Evolutionary conservation across 2,329 filamentous ascomycete genomes (phyloP), one percentile per base, ranked within the genome.

Genomic region (Sclerotinia minor): DNA sequence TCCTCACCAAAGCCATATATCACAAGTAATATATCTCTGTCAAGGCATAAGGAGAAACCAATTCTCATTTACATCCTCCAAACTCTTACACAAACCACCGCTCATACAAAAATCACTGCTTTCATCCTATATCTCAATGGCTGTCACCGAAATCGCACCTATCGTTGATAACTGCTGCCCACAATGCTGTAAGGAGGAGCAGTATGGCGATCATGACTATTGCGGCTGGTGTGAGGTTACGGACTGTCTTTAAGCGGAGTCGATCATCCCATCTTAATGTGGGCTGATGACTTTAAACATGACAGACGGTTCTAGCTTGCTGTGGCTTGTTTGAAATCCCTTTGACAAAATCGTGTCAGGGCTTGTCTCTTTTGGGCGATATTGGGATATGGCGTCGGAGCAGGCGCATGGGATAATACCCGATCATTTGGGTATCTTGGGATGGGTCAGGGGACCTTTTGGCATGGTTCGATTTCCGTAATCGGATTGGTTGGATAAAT

Each of bases 101-200:
- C 9, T 24, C 11, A 13, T 7, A 44, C 32, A 13, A 35, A 41
- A 9, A 24, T 11, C 13, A 35, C 26, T 35, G 44, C 44, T 60
- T 60, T 54, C 2, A 35, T 32, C 13, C 4, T 49, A 32, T 19
- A 35, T 32, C 19, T 55, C 49, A 61, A 83, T 83, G 82, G 77
- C 78, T 73, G 74, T 79, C 77, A 78, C 79, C 73, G 80, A 81
- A 66, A 75, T 77, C 71, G 76, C 80, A 70, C 79, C 79, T 67
- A 81, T 83, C 67, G 80, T 83, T 77, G 79, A 82, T 77, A 74
- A 79, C 72, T 84, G 83, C 81, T 84, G 83, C 78, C 79, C 79
- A 35, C 83, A 80, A 72, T 84, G 83, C 77, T 84, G 83, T 78
- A 82, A 81, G 73, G 80, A 80, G 45, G 79, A 80, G 65, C 81